A percentile compares a stretch with the other conserved stretches of the same genome.
Conservation (phyloP, 139 green algal species). For the Coelastrella sp. region DNA sequence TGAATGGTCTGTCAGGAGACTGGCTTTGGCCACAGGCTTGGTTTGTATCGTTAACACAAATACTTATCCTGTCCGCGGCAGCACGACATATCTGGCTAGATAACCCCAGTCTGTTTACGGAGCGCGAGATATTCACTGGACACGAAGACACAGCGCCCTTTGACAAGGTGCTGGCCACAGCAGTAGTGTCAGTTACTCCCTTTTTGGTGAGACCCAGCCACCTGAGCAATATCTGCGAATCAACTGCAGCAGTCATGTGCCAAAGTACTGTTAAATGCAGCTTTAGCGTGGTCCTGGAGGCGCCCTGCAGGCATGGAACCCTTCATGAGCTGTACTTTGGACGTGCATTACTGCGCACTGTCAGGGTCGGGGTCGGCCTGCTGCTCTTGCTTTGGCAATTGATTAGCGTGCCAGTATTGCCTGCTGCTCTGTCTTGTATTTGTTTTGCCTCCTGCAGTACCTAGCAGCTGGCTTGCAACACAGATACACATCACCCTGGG, state of each 20-base stretch:
- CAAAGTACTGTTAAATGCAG: too few relatives aligned
- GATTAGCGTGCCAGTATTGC: not conserved
- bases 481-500: not conserved
- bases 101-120: not conserved
- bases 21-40: not conserved
- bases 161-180: constrained; percentile 12
- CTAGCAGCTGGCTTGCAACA: constrained; percentile 33
- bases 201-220: not conserved
- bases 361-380: too few relatives aligned
- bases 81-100: not conserved
- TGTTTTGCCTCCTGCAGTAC: not conserved
- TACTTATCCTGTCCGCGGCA: not conserved
- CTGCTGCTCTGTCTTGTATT: not conserved
- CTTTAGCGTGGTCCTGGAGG: too few relatives aligned
- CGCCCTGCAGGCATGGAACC: too few relatives aligned
- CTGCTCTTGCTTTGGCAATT: too few relatives aligned
- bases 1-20: not conserved
- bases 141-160: not conserved
- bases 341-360: too few relatives aligned
- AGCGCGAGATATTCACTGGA: constrained; percentile 16
- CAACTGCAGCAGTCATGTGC: too few relatives aligned
- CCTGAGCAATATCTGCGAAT: too few relatives aligned
- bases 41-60: not conserved
- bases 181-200: not conserved
- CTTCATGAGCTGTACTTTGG: too few relatives aligned